These are phyloP conservation scores for Microbotryomycetes sp. DNA, from an alignment of 1,284 basidiomycete species.

Conservation along the genomic window DNA sequence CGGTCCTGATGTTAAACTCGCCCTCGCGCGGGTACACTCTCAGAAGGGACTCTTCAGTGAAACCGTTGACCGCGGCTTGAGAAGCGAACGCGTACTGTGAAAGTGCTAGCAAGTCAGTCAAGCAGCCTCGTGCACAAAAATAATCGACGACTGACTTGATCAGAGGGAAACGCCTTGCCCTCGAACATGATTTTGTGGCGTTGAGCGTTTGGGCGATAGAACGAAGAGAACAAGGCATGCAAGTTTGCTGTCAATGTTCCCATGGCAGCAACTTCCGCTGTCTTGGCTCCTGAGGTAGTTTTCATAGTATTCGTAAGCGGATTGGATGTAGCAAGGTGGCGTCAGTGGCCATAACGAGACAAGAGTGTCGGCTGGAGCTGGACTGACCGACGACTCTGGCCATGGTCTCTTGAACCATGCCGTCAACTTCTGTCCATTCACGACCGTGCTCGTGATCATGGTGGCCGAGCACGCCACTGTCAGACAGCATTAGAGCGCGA, in stretches of 20 bases:
- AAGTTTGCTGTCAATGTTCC: slow-evolving; percentile 89
- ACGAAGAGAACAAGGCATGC: slow-evolving; percentile 86
- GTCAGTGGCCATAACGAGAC: no score
- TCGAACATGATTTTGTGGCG: slow-evolving; percentile 96
- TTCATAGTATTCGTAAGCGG: not conserved
- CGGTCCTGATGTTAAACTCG: slow-evolving; percentile 78
- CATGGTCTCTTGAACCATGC: slow-evolving; percentile 65
- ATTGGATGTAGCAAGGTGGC: no score
- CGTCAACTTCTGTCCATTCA: slow-evolving; percentile 76
- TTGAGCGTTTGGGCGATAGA: slow-evolving; percentile 77
- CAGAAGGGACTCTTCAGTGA: slow-evolving; percentile 68
- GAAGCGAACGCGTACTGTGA: slow-evolving; percentile 87
- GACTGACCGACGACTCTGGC: slow-evolving; percentile 72
- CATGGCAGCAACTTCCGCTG: slow-evolving; percentile 87
- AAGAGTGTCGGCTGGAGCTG: not conserved
- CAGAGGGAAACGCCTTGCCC: slow-evolving; percentile 87
- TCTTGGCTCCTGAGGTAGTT: slow-evolving; percentile 60
- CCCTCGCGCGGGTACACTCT: slow-evolving; percentile 71
- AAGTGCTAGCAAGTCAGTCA: not conserved
- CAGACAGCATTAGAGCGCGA: slow-evolving; percentile 5
- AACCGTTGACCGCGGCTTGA: slow-evolving; percentile 73
- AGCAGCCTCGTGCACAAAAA: not conserved
- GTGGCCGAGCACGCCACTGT: slow-evolving; percentile 83
- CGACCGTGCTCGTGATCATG: slow-evolving; percentile 77
- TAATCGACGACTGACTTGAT: slow-evolving; percentile 63